Base-by-base conservation (phyloP, 257 asterid genomes). In the Phtheirospermum japonicum region DNA sequence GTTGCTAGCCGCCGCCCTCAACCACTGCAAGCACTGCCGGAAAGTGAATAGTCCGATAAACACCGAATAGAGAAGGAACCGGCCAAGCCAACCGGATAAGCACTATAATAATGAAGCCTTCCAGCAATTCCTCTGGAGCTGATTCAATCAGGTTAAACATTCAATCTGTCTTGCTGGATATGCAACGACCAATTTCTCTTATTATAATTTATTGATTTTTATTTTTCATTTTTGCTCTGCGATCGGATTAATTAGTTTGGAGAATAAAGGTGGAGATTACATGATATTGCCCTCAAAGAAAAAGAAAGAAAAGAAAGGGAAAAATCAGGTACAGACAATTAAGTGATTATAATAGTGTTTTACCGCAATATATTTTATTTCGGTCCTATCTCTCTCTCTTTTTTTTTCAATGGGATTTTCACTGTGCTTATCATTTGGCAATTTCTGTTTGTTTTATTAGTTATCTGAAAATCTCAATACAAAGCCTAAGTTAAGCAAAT, bases 401-500 rank as follows among this genome's bases (percentile, higher is more conserved):
- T n/a, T n/a, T n/a, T n/a, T n/a, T n/a, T n/a, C n/a, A n/a, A 3
- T 8, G 2, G 56, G 43, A 42, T 43, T 33, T 13, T 48, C 6
- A 12, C 16, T 57, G 9, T 37, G 48, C 52, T 62, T 20, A 36
- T 12, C 26, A 7, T 57, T 64, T 69, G 39, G 36, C 42, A 9
- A 5, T 50, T 8, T 37, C 17, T 31, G 2, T 67, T 61, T 57
- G 3, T 60, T 2, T 59, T 39, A 30, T 65, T 67, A 78, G 94
- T 81, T 68, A 32, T 12, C 69, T 0, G 56, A 37, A 32, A 65
- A 76, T 70, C 73, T 71, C 49, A 77, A 68, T 66, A 34, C 52
- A 2, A 71, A 33, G 49, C 74, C 84, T 11, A 85, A 73, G 71
- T 70, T 89, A 20, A 82, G 91, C 62, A 85, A 85, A 58, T 86